A percentile compares a stretch with the other conserved stretches of the same genome.
Evolutionary conservation across 169 alveolate species (phyloP).

Genomic region (Plasmodium ovale): DNA sequence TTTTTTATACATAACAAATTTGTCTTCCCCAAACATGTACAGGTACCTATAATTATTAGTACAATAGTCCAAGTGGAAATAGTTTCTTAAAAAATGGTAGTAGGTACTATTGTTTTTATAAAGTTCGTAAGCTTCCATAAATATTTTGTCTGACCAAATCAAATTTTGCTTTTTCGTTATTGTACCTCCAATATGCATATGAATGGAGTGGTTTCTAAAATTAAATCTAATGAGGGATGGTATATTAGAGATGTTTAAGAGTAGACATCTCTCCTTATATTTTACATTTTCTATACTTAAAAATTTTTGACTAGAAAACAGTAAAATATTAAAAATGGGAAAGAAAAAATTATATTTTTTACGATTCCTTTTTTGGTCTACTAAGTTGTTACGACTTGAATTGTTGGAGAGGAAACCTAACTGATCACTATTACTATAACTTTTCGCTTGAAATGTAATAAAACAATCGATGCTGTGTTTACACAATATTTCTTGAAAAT

Average conservation of each 20-base stretch:
- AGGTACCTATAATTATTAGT: neutral
- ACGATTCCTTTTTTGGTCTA: neutral
- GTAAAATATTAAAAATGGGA: constrained; percentile 11
- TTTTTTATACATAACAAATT: no score
- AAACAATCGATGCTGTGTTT: constrained; percentile 39
- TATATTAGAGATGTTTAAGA: constrained; percentile 14
- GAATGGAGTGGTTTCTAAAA: constrained; percentile 15
- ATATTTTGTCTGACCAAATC: constrained; percentile 54
- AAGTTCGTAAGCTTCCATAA: constrained; percentile 70
- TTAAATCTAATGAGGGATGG: constrained; percentile 50
- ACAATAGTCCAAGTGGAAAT: constrained; percentile 18
- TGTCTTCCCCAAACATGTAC: constrained; percentile 5
- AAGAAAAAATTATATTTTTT: constrained; percentile 1
- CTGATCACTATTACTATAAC: constrained; percentile 11
- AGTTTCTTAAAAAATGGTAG: constrained; percentile 39
- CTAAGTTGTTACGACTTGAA: neutral
- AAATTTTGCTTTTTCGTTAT: constrained; percentile 60
- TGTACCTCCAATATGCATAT: constrained; percentile 28
- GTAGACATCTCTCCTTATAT: constrained; percentile 31
- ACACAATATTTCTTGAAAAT: constrained; percentile 32
- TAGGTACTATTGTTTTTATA: constrained; percentile 71
- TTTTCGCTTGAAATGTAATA: constrained; percentile 25
- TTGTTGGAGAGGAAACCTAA: constrained; percentile 13
- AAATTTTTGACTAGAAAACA: constrained; percentile 42
- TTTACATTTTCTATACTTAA: constrained; percentile 32